A percentile compares a stretch with the other conserved stretches of the same genome.
Evolutionary conservation across 352 stramenopile genomes (phyloP).

Genomic region (Blastocystis hominis): DNA sequence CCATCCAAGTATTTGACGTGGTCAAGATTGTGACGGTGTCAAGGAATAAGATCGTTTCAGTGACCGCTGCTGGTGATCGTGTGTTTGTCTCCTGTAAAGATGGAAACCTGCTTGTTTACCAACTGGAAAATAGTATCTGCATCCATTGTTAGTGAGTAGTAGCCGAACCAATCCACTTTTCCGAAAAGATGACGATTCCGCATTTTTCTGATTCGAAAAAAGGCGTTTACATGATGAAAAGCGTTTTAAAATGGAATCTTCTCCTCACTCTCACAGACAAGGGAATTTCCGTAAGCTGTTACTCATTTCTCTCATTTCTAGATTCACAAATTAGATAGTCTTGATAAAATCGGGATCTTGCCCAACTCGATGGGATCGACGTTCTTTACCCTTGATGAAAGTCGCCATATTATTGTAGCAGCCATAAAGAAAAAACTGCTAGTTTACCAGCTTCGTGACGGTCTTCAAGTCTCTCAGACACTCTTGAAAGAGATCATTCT

Average conservation of each 20-base stretch:
- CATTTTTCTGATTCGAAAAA: not conserved
- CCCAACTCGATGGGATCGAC: not conserved
- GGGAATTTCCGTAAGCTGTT: not conserved
- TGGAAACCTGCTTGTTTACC: slow-evolving; percentile 9
- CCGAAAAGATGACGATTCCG: not conserved
- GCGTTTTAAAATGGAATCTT: slow-evolving; percentile 7
- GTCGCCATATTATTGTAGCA: not conserved
- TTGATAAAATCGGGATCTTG: not conserved
- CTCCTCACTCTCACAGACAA: slow-evolving; percentile 8
- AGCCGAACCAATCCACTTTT: not conserved
- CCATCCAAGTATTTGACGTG: slow-evolving; percentile 17
- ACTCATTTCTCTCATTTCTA: not conserved
- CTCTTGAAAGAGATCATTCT: not conserved
- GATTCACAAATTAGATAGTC: not conserved
- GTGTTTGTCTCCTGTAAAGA: slow-evolving; percentile 18
- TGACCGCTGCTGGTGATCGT: not conserved
- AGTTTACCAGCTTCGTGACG: not conserved
- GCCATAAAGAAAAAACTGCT: not conserved
- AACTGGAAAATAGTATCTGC: not conserved
- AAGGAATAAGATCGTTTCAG: not conserved
- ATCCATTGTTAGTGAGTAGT: not conserved
- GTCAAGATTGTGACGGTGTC: not conserved
- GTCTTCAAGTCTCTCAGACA: not conserved
- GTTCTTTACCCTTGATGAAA: not conserved
- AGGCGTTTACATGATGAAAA: slow-evolving; percentile 1